Percentiles rank a stretch among this genome's conserved stretches.
Evolutionary conservation across 371 early-diverging fungal species (phyloP).

Genomic region (Rhizomucor pusillus): DNA sequence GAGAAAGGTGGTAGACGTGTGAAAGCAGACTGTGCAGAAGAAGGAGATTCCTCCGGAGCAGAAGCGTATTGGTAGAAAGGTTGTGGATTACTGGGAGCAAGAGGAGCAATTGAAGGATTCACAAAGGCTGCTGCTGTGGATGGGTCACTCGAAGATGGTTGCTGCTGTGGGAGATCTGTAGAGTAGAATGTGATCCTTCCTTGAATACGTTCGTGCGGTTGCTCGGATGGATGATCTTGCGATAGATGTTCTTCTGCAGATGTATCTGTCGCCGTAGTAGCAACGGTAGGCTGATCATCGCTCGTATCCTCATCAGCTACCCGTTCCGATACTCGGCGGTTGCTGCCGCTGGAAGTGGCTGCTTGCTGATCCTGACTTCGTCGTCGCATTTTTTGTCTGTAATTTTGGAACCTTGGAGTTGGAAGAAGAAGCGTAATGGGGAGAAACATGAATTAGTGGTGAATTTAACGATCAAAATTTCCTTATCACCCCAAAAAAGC

Average conservation of each 20-base stretch:
- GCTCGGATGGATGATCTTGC: neutral
- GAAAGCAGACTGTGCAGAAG: neutral
- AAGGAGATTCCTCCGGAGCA: too few species aligned
- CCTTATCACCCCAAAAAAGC: neutral
- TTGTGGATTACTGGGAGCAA: neutral
- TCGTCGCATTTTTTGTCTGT: too few species aligned
- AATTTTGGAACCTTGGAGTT: constrained; percentile 25
- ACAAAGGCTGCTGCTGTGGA: neutral
- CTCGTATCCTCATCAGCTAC: too few species aligned
- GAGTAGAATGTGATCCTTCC: constrained; percentile 3
- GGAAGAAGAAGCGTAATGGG: neutral
- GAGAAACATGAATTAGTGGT: too few species aligned
- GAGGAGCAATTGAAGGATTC: neutral
- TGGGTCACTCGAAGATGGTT: neutral
- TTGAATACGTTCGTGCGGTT: constrained; percentile 1
- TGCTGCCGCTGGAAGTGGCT: too few species aligned
- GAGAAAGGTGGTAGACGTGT: constrained; percentile 12
- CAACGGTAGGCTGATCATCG: too few species aligned
- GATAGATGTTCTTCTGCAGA: too few species aligned
- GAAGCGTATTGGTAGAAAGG: too few species aligned
- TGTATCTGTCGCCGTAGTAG: too few species aligned
- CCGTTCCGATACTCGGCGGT: too few species aligned
- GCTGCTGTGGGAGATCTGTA: neutral
- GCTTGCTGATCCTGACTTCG: too few species aligned
- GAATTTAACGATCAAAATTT: too few species aligned